Evolutionary conservation across 2,329 filamentous ascomycete genomes (phyloP).

Genomic region (Botrytis fragariae): DNA sequence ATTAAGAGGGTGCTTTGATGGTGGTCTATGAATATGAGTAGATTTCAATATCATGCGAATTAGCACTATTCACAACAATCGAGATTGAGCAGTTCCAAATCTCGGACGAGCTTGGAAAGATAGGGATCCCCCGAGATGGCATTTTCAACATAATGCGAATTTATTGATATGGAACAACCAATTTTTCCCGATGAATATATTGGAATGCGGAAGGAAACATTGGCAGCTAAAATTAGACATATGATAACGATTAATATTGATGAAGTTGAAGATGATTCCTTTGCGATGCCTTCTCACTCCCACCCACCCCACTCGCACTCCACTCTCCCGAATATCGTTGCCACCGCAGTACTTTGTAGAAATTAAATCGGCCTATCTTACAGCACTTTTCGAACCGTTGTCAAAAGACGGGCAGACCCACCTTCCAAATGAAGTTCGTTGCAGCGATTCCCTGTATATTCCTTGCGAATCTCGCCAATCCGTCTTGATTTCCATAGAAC

Average conservation of each 20-base stretch:
- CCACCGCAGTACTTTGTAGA: neutral
- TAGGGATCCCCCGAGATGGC: neutral
- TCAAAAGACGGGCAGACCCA: neutral
- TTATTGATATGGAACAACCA: neutral
- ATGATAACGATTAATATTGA: neutral
- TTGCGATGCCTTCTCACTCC: neutral
- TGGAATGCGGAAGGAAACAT: neutral
- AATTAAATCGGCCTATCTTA: neutral
- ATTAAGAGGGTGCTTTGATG: neutral
- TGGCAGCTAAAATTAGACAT: neutral
- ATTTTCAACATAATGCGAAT: neutral
- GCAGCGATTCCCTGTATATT: neutral
- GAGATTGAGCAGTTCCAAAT: neutral
- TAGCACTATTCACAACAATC: neutral
- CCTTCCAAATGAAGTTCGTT: neutral
- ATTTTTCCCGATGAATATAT: neutral
- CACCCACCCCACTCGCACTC: neutral
- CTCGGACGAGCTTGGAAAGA: neutral
- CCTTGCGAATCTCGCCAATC: neutral
- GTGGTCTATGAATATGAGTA: neutral
- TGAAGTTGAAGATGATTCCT: neutral
- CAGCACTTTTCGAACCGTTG: neutral
- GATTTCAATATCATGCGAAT: neutral
- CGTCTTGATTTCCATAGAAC: neutral
- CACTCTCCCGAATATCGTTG: neutral